Percentiles rank a stretch among this genome's conserved stretches.
These are phyloP conservation scores for Tylopilus felleus DNA, from an alignment of 768 basidiomycete genomes.

Conservation along the genomic window DNA sequence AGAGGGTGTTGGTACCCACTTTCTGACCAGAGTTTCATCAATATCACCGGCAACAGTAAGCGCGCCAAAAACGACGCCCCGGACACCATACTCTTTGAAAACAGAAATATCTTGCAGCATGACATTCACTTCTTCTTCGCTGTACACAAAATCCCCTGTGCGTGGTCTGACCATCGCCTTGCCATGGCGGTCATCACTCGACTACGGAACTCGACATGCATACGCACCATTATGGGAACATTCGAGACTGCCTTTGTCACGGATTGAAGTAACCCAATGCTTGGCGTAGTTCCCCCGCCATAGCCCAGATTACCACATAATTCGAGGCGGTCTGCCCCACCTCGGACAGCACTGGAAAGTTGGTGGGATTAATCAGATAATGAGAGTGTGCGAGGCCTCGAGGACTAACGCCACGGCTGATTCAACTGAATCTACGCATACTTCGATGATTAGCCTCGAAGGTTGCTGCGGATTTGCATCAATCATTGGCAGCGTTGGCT, in stretches of 20 bases:
- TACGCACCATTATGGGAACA: slow-evolving; percentile 69
- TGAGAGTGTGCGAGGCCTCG: neutral
- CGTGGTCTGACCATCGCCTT: slow-evolving; percentile 82
- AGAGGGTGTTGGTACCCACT: slow-evolving; percentile 24
- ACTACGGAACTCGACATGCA: slow-evolving; percentile 7
- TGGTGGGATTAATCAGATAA: slow-evolving; percentile 3
- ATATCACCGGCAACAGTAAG: slow-evolving; percentile 55
- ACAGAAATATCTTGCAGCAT: slow-evolving; percentile 71
- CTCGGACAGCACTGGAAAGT: slow-evolving; percentile 55
- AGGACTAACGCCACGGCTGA: slow-evolving; percentile 60
- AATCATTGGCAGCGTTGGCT: slow-evolving; percentile 4
- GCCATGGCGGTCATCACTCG: neutral
- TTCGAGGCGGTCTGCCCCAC: slow-evolving; percentile 75
- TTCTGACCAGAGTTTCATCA: slow-evolving; percentile 55
- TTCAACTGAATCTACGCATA: slow-evolving; percentile 75
- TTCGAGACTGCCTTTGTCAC: slow-evolving; percentile 49
- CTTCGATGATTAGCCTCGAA: slow-evolving; percentile 41
- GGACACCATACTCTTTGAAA: slow-evolving; percentile 55
- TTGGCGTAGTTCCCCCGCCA: slow-evolving; percentile 84
- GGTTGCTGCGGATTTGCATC: neutral
- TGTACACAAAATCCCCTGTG: slow-evolving; percentile 75
- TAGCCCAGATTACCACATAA: slow-evolving; percentile 64
- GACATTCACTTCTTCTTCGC: slow-evolving; percentile 58
- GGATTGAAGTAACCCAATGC: slow-evolving; percentile 63
- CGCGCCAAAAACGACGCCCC: slow-evolving; percentile 66